Evolutionary conservation across 495 filamentous ascomycete genomes (phyloP), one percentile per base, ranked within the genome.

Genomic region (Parachaetomium inaequale): DNA sequence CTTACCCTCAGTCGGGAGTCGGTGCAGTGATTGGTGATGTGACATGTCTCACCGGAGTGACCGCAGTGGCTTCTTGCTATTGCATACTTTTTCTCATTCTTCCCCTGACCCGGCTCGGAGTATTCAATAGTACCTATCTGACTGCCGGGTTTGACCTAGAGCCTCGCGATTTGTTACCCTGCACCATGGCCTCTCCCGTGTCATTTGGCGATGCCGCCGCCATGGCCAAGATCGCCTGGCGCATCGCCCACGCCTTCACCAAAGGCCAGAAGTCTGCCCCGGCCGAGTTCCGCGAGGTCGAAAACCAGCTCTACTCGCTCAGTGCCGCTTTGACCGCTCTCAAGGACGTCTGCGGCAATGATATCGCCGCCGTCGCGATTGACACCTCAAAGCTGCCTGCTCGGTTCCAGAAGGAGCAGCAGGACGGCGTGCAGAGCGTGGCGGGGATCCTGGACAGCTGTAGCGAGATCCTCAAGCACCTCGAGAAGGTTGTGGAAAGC

Each of bases 291-390:
- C 55, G 64, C 1, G 60, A 66, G 52, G 61, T 66, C 28, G 64
- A 66, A 29, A 66, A 66, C 50, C 64, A 66, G 28, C 61, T 66
- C 0, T 57, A 60, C 40, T 63, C 64, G 4, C 61, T 66, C 34
- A 63, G 64, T 34, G 43, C 64, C n/a, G 51, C 56, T 19, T 51
- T 66, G 26, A 11, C 51, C 0, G 59, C 59, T 19, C 56, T 63
- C 32, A 36, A 57, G 17, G 55, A 59, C 29, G 38, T 40, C 43
- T 55, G 51, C 25, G 59, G 40, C 7, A 8, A 2, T 29, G 59
- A 62, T 31, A 3, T 55, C 21, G 50, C 49, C 29, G 50, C 54
- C 15, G 11, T 58, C 0, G 14, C 42, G 1, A 28, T 55, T 6
- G 28, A 62, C 8, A 32, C 50, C 7, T 4, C 59, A 2, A 29